These are phyloP conservation scores for Physaria fendleri DNA, from an alignment of 345 rosid species.

Conservation along the genomic window DNA sequence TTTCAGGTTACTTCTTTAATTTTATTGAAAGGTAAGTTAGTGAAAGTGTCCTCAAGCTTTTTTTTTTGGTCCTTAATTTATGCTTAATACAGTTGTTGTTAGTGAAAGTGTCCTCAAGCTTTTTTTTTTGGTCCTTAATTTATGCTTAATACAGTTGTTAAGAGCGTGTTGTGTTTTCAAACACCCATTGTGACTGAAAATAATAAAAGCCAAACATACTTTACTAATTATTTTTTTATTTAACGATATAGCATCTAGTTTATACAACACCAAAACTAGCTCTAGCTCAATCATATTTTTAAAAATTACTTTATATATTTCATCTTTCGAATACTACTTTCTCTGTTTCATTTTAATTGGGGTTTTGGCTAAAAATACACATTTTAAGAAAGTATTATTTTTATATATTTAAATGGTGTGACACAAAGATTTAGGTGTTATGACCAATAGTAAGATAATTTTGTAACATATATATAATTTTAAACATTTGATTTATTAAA, in stretches of 20 bases:
- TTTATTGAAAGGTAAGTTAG: conserved; percentile 30
- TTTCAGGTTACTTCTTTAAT: background rate
- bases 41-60: conserved; percentile 30
- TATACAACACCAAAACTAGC: conserved; percentile 11
- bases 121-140: conserved; percentile 11
- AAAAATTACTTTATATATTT: too few species aligned
- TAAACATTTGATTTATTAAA: too few species aligned
- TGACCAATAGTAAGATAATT: too few species aligned
- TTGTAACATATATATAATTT: too few species aligned
- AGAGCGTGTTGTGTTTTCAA: conserved; percentile 27
- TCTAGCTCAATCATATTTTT: too few species aligned
- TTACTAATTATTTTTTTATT: background rate
- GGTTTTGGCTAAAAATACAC: too few species aligned
- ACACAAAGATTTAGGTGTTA: too few species aligned
- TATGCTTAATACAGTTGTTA: conserved; percentile 9
- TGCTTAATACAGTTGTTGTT: conserved; percentile 16
- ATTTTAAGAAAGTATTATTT: too few species aligned
- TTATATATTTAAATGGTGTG: too few species aligned
- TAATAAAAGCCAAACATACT: conserved; percentile 16
- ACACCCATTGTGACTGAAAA: conserved; percentile 21
- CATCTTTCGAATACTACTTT: too few species aligned
- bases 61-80: conserved; percentile 4
- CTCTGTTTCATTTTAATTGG: too few species aligned
- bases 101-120: conserved; percentile 31
- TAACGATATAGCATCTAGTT: conserved; percentile 10